Conservation (phyloP, 2,329 filamentous ascomycete genomes). For the Alternaria arbusti region DNA sequence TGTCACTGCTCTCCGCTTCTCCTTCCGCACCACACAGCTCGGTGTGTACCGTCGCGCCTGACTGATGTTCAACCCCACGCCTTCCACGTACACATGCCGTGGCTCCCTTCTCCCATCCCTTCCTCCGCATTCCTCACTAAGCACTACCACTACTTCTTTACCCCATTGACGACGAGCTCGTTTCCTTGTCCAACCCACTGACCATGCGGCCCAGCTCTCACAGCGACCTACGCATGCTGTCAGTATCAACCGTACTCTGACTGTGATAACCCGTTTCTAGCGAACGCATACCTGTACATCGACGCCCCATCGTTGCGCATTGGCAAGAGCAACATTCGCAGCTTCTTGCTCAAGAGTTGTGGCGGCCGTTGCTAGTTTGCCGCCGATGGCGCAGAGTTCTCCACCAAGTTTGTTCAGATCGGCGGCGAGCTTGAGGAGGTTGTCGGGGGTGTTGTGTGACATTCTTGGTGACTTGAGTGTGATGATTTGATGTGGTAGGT, state of each 20-base stretch:
- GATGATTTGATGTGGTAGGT: neutral
- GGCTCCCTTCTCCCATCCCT: too few species aligned
- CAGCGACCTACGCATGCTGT: constrained; percentile 18
- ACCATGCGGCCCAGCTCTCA: constrained; percentile 13
- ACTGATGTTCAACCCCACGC: neutral
- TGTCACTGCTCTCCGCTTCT: neutral
- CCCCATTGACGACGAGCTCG: constrained; percentile 11
- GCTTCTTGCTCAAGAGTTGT: constrained; percentile 28
- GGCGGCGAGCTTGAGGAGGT: constrained; percentile 28
- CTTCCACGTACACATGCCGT: neutral
- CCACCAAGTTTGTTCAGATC: constrained; percentile 22
- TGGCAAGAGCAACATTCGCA: constrained; percentile 29
- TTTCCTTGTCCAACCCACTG: neutral
- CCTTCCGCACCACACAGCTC: neutral
- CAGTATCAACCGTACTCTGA: neutral
- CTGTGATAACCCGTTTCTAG: neutral
- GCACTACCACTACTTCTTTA: constrained; percentile 9
- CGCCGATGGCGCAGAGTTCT: constrained; percentile 19
- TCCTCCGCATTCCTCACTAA: neutral
- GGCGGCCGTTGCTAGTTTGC: constrained; percentile 23
- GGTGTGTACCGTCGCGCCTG: neutral
- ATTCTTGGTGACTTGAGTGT: neutral
- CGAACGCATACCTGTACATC: constrained; percentile 21
- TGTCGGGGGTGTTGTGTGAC: constrained; percentile 25
- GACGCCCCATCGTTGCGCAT: constrained; percentile 29